A percentile compares a stretch with the other conserved stretches of the same genome.
Evolutionary conservation across 352 stramenopile species (phyloP).

Genomic region (Phytopythium cucurbitacearum): DNA sequence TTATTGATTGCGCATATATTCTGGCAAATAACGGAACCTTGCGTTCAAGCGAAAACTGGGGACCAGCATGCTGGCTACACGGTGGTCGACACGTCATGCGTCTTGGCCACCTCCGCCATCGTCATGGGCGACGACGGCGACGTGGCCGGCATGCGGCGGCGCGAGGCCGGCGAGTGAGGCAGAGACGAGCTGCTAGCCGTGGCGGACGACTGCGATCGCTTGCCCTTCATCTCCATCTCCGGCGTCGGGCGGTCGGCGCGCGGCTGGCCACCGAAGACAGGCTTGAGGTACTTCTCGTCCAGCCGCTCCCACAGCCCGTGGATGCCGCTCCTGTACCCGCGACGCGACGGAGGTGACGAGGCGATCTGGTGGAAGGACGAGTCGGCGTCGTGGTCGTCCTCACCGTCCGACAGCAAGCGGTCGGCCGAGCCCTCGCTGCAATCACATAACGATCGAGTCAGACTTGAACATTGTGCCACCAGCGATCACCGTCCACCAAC

Average conservation of each 20-base stretch:
- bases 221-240: conserved; percentile 20
- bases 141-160: conserved; percentile 11
- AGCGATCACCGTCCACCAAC: conserved; percentile 5
- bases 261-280: conserved; percentile 50
- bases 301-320: conserved; percentile 56
- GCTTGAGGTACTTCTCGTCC: conserved; percentile 75
- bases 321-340: conserved; percentile 38
- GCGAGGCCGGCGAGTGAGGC: conserved; percentile 4
- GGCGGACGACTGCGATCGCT: not conserved
- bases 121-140: conserved; percentile 26
- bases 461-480: not conserved
- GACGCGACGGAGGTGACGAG: conserved; percentile 14
- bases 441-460: conserved; percentile 2
- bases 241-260: conserved; percentile 19
- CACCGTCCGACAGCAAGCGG: conserved; percentile 41
- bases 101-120: conserved; percentile 52
- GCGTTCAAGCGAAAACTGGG: not conserved
- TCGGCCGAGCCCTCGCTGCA: conserved; percentile 40
- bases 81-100: conserved; percentile 35
- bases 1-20: conserved; percentile 1
- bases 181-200: not conserved
- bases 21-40: too few species aligned
- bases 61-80: conserved; percentile 5
- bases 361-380: conserved; percentile 40
- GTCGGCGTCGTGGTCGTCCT: conserved; percentile 48